These are phyloP conservation scores for Petasospora fabianii DNA, from an alignment of 1,139 yeast genomes.

Conservation along the genomic window DNA sequence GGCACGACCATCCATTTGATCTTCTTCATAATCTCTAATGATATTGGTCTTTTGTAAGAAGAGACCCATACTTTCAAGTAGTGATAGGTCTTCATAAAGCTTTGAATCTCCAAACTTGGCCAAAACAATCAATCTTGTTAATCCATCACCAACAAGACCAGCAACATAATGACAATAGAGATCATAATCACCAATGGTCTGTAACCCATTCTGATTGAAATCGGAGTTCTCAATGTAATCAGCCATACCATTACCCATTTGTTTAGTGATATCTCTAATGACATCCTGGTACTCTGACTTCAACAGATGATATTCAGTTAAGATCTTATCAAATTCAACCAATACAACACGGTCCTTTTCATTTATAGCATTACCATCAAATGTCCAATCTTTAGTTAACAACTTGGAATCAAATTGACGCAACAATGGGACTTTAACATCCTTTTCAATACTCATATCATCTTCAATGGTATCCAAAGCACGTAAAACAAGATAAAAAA, in stretches of 20 bases:
- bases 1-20: slow-evolving; percentile 84
- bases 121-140: slow-evolving; percentile 72
- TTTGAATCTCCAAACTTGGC: slow-evolving; percentile 60
- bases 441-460: slow-evolving; percentile 81
- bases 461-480: slow-evolving; percentile 97
- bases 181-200: slow-evolving; percentile 77
- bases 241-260: slow-evolving; percentile 99
- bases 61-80: slow-evolving; percentile 88
- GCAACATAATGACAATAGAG: slow-evolving; percentile 96
- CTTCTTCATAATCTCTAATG: slow-evolving; percentile 93
- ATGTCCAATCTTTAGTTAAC: slow-evolving; percentile 70
- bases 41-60: slow-evolving; percentile 94
- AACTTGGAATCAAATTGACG: slow-evolving; percentile 65
- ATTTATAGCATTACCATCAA: slow-evolving; percentile 64
- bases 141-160: slow-evolving; percentile 95
- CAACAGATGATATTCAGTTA: slow-evolving; percentile 68
- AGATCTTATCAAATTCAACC: slow-evolving; percentile 65
- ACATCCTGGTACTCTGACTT: slow-evolving; percentile 77
- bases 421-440: slow-evolving; percentile 69
- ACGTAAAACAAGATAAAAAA: slow-evolving; percentile 80
- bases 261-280: slow-evolving; percentile 66
- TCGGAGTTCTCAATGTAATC: slow-evolving; percentile 78
- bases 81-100: slow-evolving; percentile 48
- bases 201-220: slow-evolving; percentile 75
- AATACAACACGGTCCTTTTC: slow-evolving; percentile 82